Evolutionary conservation across 768 basidiomycete species (phyloP).

Genomic region (Pisolithus albus): DNA sequence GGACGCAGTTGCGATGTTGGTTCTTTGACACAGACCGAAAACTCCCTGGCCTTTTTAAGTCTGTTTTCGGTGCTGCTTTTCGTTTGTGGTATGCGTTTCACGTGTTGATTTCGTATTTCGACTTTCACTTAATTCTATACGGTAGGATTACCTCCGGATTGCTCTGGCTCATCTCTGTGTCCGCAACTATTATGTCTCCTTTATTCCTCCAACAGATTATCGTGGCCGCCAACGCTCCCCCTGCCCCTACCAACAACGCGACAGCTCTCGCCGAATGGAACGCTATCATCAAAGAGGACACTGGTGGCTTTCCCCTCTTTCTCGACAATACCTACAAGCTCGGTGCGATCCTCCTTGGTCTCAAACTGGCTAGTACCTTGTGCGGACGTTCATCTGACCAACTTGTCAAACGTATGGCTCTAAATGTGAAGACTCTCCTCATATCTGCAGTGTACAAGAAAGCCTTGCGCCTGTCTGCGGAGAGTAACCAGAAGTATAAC

Average conservation of each 20-base stretch:
- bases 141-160: slow-evolving; percentile 20
- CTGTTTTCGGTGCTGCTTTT: slow-evolving; percentile 12
- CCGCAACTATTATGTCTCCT: slow-evolving; percentile 17
- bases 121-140: background rate
- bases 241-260: slow-evolving; percentile 14
- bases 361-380: slow-evolving; percentile 19
- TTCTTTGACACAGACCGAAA: slow-evolving; percentile 11
- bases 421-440: slow-evolving; percentile 26
- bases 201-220: slow-evolving; percentile 24
- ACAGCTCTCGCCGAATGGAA: slow-evolving; percentile 17
- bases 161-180: slow-evolving; percentile 24
- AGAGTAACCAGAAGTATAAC: slow-evolving; percentile 20
- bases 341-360: slow-evolving; percentile 17
- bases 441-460: slow-evolving; percentile 27
- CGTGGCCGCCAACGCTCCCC: slow-evolving; percentile 15
- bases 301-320: slow-evolving; percentile 26
- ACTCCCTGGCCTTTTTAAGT: slow-evolving; percentile 12
- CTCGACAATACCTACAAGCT: slow-evolving; percentile 19
- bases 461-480: slow-evolving; percentile 21
- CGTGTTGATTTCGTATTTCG: background rate
- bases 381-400: slow-evolving; percentile 26
- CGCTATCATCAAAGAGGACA: slow-evolving; percentile 13
- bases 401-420: slow-evolving; percentile 22
- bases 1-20: slow-evolving; percentile 15
- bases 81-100: slow-evolving; percentile 10